These are phyloP conservation scores for Spathaspora sp. DNA, from an alignment of 1,139 yeast genomes.

Conservation along the genomic window DNA sequence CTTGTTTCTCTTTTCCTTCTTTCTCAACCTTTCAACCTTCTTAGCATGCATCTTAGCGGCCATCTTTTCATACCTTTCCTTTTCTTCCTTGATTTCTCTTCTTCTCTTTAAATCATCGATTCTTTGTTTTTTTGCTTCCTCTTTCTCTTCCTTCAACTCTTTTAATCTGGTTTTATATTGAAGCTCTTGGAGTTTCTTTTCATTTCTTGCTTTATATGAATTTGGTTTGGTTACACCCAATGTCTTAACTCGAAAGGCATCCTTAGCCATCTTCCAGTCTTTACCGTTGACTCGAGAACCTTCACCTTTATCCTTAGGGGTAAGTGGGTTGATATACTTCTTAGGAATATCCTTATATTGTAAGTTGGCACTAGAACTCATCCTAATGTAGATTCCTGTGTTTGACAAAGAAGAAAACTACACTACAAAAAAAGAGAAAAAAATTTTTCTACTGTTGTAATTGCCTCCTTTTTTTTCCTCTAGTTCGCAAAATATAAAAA, in stretches of 20 bases:
- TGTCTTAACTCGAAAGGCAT: constrained; percentile 46
- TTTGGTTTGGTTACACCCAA: constrained; percentile 25
- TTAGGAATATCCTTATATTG: constrained; percentile 28
- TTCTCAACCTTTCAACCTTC: constrained; percentile 75
- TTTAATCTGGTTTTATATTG: constrained; percentile 54
- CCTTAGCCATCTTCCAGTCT: constrained; percentile 56
- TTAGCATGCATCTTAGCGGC: constrained; percentile 77
- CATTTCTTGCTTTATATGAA: constrained; percentile 31
- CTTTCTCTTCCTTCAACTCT: constrained; percentile 62
- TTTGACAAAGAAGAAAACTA: not conserved
- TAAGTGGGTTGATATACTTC: constrained; percentile 26
- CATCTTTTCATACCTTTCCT: constrained; percentile 67
- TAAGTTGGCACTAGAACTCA: constrained; percentile 28
- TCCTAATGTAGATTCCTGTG: constrained; percentile 7
- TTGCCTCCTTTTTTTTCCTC: not conserved
- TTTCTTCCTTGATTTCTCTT: constrained; percentile 68
- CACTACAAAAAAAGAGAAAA: constrained; percentile 1
- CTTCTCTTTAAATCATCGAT: constrained; percentile 60
- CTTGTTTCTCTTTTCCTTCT: constrained; percentile 81
- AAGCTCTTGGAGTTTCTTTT: constrained; percentile 38
- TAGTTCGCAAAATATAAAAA: too few species aligned
- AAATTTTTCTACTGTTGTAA: not conserved
- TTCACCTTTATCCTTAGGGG: constrained; percentile 32
- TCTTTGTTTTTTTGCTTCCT: constrained; percentile 47
- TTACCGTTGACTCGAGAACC: constrained; percentile 55